Conservation (phyloP, 2,329 filamentous ascomycete species). For the Colletotrichum camelliae region DNA sequence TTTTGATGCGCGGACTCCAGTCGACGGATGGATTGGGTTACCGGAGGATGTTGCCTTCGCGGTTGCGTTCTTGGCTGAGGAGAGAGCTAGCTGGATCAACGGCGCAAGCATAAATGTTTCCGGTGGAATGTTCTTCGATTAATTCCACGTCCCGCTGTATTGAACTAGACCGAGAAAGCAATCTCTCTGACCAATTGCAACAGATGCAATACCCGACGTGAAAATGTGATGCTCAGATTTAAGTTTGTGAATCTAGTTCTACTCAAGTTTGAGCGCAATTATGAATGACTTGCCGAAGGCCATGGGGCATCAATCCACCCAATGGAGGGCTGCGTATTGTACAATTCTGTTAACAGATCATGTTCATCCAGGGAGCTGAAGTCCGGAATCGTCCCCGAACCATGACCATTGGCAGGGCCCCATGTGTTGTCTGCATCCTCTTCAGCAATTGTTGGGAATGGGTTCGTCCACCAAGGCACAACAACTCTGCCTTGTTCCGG, state of each 20-base stretch:
- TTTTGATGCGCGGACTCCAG: conserved; percentile 47
- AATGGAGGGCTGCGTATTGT: neutral
- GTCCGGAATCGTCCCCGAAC: neutral
- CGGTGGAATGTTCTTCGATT: conserved; percentile 24
- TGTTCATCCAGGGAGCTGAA: neutral
- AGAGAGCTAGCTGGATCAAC: conserved; percentile 52
- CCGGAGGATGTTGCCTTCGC: conserved; percentile 52
- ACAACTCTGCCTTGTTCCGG: neutral
- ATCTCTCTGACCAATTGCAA: fast-evolving
- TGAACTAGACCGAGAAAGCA: neutral
- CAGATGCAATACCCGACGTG: fast-evolving
- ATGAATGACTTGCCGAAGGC: neutral
- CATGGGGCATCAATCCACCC: neutral
- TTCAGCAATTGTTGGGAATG: neutral
- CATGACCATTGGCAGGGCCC: neutral
- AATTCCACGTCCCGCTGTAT: neutral
- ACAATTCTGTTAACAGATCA: neutral
- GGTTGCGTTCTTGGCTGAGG: conserved; percentile 50
- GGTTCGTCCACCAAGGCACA: neutral
- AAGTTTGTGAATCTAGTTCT: neutral
- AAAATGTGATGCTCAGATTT: neutral
- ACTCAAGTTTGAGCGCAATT: neutral
- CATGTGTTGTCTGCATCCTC: neutral
- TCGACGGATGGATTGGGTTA: conserved; percentile 44
- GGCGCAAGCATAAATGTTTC: conserved; percentile 37